Evolutionary conservation across 1,139 yeast genomes (phyloP).

Genomic region (Pichia sp.): DNA sequence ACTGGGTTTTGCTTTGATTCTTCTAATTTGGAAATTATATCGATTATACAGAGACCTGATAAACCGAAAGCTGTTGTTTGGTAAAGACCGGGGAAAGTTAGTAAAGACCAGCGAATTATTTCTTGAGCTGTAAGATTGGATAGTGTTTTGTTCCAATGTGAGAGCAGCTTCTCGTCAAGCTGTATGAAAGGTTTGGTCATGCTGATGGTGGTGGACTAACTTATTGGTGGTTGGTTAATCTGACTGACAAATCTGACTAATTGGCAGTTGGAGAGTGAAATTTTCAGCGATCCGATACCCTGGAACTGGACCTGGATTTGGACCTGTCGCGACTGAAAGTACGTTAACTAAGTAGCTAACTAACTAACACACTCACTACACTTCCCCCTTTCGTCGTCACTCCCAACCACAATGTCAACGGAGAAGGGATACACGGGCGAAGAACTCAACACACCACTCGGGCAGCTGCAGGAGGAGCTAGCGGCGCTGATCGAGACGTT

Average conservation of each 20-base stretch:
- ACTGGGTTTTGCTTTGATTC: slow-evolving; percentile 36
- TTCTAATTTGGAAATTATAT: slow-evolving; percentile 61
- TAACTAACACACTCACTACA: neutral
- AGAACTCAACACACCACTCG: slow-evolving; percentile 35
- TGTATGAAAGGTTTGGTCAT: slow-evolving; percentile 14
- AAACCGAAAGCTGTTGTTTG: slow-evolving; percentile 96
- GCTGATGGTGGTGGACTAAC: neutral
- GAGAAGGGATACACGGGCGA: slow-evolving; percentile 21
- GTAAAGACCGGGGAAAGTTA: slow-evolving; percentile 70
- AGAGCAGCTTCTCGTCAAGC: slow-evolving; percentile 44
- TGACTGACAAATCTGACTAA: neutral
- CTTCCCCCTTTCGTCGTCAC: neutral
- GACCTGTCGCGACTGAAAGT: neutral
- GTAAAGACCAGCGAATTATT: slow-evolving; percentile 71
- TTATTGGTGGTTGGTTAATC: neutral
- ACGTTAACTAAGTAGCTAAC: neutral
- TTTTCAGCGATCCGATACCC: neutral
- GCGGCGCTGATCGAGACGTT: slow-evolving; percentile 74
- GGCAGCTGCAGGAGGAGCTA: slow-evolving; percentile 50
- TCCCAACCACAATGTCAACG: slow-evolving; percentile 25
- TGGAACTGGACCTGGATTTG: no score
- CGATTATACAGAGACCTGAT: slow-evolving; percentile 83
- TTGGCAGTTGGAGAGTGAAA: neutral
- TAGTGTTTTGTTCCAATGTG: slow-evolving; percentile 56
- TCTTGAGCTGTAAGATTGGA: slow-evolving; percentile 56